phyloP scores from a whole-genome alignment of 2,329 filamentous ascomycete species.

The Pseudogymnoascus sp. region DNA sequence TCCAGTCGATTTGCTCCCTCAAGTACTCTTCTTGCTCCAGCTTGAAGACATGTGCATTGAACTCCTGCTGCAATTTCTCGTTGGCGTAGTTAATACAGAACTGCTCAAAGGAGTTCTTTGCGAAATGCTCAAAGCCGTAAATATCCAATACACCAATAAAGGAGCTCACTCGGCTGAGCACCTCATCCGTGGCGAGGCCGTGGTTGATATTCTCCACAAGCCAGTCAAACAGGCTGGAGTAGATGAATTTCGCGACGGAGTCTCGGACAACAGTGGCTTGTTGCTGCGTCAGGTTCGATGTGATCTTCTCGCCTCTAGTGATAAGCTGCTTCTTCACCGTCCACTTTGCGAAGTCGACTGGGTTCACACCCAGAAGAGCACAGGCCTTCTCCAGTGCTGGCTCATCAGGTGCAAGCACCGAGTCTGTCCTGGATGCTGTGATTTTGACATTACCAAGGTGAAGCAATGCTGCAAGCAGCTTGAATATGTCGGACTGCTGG shows the following conservation, averaged over 20 bases:
- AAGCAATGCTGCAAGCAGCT: slow-evolving; percentile 77
- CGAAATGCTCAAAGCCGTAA: slow-evolving; percentile 98
- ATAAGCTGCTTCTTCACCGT: slow-evolving; percentile 98
- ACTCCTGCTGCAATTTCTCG: slow-evolving; percentile 97
- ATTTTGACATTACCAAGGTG: slow-evolving; percentile 98
- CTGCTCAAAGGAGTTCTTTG: slow-evolving; percentile 98
- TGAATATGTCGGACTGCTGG: slow-evolving; percentile 81
- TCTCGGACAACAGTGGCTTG: slow-evolving; percentile 92
- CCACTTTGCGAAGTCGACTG: slow-evolving; percentile 86
- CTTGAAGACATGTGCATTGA: slow-evolving; percentile 99
- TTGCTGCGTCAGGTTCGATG: slow-evolving; percentile 86
- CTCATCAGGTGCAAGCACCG: slow-evolving; percentile 70
- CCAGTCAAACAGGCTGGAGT: slow-evolving; percentile 98
- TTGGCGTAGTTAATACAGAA: slow-evolving; percentile 99
- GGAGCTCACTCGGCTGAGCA: slow-evolving; percentile 69
- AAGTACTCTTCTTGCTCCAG: slow-evolving; percentile 97
- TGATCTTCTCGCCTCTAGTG: slow-evolving; percentile 94
- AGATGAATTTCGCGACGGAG: slow-evolving; percentile 97
- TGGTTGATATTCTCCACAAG: slow-evolving; percentile 94
- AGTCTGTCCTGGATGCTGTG: slow-evolving; percentile 79
- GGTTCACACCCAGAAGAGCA: slow-evolving; percentile 77
- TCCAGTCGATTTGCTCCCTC: slow-evolving; percentile 96
- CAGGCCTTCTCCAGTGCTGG: slow-evolving; percentile 76
- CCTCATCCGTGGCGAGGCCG: slow-evolving; percentile 80
- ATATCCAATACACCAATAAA: slow-evolving; percentile 99